A percentile compares a stretch with the other conserved stretches of the same genome.
phyloP scores from a whole-genome alignment of 176 grass and related monocot genomes.

The Microstegium vimineum region DNA sequence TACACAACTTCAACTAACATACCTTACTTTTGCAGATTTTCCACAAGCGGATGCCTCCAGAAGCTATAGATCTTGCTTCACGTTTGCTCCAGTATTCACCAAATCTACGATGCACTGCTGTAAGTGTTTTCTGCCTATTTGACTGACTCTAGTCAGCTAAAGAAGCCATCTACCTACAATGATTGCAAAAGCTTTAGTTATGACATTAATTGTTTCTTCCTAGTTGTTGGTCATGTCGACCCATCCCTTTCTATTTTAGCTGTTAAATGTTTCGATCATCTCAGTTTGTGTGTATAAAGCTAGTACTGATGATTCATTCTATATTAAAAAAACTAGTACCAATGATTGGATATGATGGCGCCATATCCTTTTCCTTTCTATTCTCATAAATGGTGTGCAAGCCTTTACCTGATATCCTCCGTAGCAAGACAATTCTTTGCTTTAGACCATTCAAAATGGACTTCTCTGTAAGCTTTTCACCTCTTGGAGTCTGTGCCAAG shows the following conservation, averaged over 20 bases:
- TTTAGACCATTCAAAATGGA: not conserved
- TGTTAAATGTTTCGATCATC: not conserved
- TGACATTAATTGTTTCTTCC: conserved; percentile 25
- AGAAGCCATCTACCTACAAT: conserved; percentile 21
- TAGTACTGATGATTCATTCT: not conserved
- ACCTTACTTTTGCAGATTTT: conserved; percentile 42
- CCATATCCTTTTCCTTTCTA: not conserved
- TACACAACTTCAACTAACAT: conserved; percentile 6
- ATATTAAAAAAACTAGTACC: not conserved
- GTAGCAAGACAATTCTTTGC: not conserved
- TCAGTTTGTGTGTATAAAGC: not conserved
- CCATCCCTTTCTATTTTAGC: conserved; percentile 5
- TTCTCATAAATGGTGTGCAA: not conserved
- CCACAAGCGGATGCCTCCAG: conserved; percentile 76
- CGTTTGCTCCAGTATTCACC: conserved; percentile 78
- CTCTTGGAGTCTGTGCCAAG: not conserved
- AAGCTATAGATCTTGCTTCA: conserved; percentile 70
- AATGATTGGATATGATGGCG: not conserved
- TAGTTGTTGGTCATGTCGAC: conserved; percentile 5
- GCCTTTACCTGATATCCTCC: conserved; percentile 1
- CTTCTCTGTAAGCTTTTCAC: not conserved
- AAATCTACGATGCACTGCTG: conserved; percentile 70
- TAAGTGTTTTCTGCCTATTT: conserved; percentile 28
- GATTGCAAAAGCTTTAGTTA: conserved; percentile 22
- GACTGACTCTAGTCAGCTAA: conserved; percentile 27